phyloP scores from a whole-genome alignment of 2,329 filamentous ascomycete genomes.

The Sporothrix dimorphospora region DNA sequence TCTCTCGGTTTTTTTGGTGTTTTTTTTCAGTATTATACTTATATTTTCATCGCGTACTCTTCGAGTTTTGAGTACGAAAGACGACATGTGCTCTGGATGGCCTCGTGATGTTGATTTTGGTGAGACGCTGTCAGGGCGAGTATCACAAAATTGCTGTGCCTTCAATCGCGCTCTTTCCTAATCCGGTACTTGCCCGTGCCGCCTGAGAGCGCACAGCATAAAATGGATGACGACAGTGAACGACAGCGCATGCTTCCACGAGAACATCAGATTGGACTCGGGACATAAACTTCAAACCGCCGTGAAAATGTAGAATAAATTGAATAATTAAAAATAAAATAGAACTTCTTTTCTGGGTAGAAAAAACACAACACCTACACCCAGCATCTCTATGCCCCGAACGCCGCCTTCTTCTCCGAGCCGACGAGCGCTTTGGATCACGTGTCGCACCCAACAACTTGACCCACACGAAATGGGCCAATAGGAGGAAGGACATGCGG shows the following conservation, averaged over 20 bases:
- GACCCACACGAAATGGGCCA: not conserved
- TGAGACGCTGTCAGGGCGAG: not conserved
- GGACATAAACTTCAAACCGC: not conserved
- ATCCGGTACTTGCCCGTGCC: not conserved
- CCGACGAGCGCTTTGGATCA: not conserved
- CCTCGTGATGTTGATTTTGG: not conserved
- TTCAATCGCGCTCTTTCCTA: not conserved
- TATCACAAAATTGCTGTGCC: not conserved
- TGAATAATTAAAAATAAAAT: not conserved
- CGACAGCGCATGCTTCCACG: not conserved
- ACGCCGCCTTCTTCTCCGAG: conserved; percentile 5
- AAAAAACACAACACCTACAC: not conserved
- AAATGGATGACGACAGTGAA: not conserved
- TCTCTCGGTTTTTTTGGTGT: not conserved
- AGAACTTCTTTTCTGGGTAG: not conserved
- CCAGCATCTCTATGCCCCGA: not conserved
- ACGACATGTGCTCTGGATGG: not conserved
- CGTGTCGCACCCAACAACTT: not conserved
- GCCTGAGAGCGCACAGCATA: not conserved
- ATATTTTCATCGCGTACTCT: not conserved
- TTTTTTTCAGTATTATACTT: not conserved
- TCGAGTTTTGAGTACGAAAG: not conserved
- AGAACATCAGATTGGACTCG: not conserved
- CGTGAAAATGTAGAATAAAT: not conserved
- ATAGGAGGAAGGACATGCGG: not conserved